Evolutionary conservation across 2,329 filamentous ascomycete genomes (phyloP), one percentile per base, ranked within the genome.

Genomic region (Pyrenochaeta sp.): DNA sequence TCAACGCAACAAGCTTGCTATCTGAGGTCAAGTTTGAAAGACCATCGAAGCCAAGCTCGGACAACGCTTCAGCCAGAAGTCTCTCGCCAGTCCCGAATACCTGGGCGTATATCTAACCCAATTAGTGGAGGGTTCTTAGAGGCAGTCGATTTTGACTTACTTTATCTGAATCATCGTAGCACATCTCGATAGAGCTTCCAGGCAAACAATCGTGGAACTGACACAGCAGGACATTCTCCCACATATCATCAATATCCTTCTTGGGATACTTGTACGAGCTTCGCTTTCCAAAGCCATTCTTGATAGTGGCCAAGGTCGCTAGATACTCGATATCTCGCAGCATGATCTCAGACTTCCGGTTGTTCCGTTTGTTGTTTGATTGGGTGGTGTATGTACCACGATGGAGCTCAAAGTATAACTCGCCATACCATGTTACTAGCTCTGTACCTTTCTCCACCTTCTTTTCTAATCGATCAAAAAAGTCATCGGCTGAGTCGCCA

Each of bases 191-290:
- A 30, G 87, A 91, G 72, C 92, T 97, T 50, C 95, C 95, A 0
- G 95, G 95, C 45, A 99, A 82, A 73, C 95, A 98, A 73, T 99
- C 95, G 63, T 99, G 95, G 82, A 99, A 99, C 69, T 99, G 95
- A 63, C 94, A 98, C 21, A 98, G 85, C 20, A 98, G 82, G 2
- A 94, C 89, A 49, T 85, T 84, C 79, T 98, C 94, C 95, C 95
- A 99, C 87, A 99, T 96, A 51, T 89, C 84, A 71, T 99, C 95
- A 49, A 99, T 88, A n/a, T 95, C 87, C 71, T 90, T 86, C 77
- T 96, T 97, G 9, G 95, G 95, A 72, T 98, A 99, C 69, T 89
- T 90, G 80, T 97, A 98, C 12, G 64, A 69, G 41, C 67, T 73
- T 50, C 68, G 67, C 50, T 67, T 71, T 0, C 69, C 70, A 18